A percentile compares a stretch with the other conserved stretches of the same genome.
Conservation (phyloP, 1,284 basidiomycete genomes). For the Erythrobasidium hasegawianum region DNA sequence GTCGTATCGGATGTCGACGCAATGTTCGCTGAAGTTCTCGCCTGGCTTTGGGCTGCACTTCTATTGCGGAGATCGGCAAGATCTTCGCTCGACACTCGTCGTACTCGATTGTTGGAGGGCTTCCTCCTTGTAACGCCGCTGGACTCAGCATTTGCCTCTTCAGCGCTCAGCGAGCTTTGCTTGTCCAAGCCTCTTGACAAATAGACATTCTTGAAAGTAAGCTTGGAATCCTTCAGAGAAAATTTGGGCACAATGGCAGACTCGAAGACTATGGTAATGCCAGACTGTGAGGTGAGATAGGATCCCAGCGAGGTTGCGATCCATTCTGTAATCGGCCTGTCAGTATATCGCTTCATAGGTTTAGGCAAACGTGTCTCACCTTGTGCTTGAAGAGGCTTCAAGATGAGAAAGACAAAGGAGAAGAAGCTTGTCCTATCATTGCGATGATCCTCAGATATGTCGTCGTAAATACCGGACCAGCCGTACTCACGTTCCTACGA, state of each 20-base stretch:
- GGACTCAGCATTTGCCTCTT: conserved; percentile 44
- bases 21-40: background rate
- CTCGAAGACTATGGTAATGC: conserved; percentile 92
- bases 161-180: conserved; percentile 51
- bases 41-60: conserved; percentile 13
- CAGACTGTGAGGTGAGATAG: conserved; percentile 88
- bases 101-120: conserved; percentile 1
- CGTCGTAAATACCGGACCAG: background rate
- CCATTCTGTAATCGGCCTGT: conserved; percentile 59
- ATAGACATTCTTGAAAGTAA: conserved; percentile 96
- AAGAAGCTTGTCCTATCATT: conserved; percentile 86
- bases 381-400: conserved; percentile 87
- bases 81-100: conserved; percentile 23
- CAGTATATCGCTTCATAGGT: conserved; percentile 1
- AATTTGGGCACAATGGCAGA: conserved; percentile 97
- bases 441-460: background rate
- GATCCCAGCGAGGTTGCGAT: conserved; percentile 85
- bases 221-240: conserved; percentile 73
- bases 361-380: too few relatives aligned
- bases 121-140: conserved; percentile 48
- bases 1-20: background rate
- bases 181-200: conserved; percentile 64
- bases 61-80: conserved; percentile 28
- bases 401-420: conserved; percentile 81
- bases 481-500: conserved; percentile 81